Percentiles rank a stretch among this genome's conserved stretches.
Conservation (phyloP, 2,329 filamentous ascomycete species). For the Alternaria solani region DNA sequence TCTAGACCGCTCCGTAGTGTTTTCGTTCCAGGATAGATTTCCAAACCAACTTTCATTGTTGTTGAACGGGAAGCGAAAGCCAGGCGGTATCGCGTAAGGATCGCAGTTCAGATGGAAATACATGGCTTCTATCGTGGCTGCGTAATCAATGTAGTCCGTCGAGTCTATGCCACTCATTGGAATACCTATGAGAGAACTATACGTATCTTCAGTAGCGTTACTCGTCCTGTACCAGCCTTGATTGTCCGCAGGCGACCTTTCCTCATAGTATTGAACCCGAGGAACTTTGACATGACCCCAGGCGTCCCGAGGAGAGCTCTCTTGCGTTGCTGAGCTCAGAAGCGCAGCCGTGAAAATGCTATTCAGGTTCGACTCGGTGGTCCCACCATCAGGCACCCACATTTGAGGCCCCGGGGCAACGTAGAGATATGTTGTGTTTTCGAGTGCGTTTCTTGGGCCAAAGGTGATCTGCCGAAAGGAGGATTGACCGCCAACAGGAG, state of each 20-base stretch:
- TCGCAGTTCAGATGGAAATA: neutral
- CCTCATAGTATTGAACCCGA: neutral
- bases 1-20: neutral
- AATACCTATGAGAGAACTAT: neutral
- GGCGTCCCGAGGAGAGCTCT: neutral
- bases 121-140: neutral
- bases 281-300: neutral
- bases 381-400: neutral
- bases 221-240: neutral
- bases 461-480: neutral
- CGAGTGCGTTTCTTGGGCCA: neutral
- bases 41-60: neutral
- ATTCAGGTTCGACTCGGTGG: too few relatives aligned
- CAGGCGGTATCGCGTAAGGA: rapidly evolving
- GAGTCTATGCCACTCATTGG: neutral
- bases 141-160: neutral
- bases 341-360: neutral
- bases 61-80: neutral
- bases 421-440: neutral
- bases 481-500: neutral
- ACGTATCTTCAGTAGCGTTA: neutral
- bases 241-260: neutral
- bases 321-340: neutral
- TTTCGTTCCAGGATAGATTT: neutral
- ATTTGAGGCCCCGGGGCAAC: neutral